Percentiles rank a stretch among this genome's conserved stretches.
phyloP scores from a whole-genome alignment of 2,329 filamentous ascomycete species.

The Septoria petroselini region DNA sequence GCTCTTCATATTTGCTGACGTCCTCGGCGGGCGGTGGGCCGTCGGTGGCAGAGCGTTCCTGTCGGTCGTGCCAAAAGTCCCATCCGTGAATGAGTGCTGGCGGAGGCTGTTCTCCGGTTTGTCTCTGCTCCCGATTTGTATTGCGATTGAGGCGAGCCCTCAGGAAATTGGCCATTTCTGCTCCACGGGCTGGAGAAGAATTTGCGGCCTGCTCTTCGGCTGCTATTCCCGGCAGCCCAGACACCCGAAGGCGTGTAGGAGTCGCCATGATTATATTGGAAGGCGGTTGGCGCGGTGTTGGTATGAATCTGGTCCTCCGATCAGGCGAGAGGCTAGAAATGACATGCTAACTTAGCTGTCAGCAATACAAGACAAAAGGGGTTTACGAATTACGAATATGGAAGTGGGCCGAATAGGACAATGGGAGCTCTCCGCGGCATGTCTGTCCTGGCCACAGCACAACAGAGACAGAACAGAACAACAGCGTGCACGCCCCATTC shows the following conservation, averaged over 20 bases:
- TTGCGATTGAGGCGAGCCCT: conserved; percentile 35
- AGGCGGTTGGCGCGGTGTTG: not conserved
- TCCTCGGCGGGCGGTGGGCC: conserved; percentile 27
- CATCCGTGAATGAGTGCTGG: conserved; percentile 52
- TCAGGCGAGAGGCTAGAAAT: no score
- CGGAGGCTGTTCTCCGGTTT: conserved; percentile 42
- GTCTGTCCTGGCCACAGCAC: no score
- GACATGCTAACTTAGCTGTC: no score
- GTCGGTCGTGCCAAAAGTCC: conserved; percentile 53
- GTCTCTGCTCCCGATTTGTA: conserved; percentile 7
- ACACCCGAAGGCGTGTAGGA: conserved; percentile 26
- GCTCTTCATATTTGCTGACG: conserved; percentile 42
- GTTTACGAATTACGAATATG: no score
- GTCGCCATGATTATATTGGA: conserved; percentile 26
- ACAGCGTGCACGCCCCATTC: no score
- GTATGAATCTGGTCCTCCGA: no score
- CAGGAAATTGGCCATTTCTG: conserved; percentile 61
- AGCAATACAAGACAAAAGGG: no score
- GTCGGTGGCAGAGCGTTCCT: conserved; percentile 35
- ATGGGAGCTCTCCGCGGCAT: no score
- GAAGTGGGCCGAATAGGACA: no score
- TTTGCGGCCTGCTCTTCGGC: conserved; percentile 60
- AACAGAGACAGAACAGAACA: no score
- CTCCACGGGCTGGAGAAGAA: conserved; percentile 69
- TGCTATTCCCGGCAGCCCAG: conserved; percentile 59